These are phyloP conservation scores for Micractinium conductrix DNA, from an alignment of 139 green algal species.

Conservation along the genomic window DNA sequence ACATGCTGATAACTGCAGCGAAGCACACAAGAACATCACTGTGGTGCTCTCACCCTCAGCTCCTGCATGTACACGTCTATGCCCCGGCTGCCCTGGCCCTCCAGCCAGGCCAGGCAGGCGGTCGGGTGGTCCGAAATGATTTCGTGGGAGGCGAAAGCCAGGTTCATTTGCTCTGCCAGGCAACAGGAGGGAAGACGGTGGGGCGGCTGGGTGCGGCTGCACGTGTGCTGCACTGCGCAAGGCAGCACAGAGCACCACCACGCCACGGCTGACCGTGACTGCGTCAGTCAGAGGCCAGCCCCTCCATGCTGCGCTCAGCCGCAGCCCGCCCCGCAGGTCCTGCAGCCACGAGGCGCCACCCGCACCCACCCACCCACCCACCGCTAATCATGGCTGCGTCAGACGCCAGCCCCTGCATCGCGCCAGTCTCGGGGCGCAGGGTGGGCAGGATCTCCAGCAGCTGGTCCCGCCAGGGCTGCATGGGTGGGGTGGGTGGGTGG, in stretches of 20 bases:
- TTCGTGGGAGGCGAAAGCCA: conserved; percentile 17
- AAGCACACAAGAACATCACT: too few species aligned
- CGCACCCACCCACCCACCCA: neutral
- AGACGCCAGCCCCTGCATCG: neutral
- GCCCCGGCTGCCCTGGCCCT: neutral
- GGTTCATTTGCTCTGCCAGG: conserved; percentile 34
- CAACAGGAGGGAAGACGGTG: neutral
- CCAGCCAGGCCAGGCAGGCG: conserved; percentile 20
- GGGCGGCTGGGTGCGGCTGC: neutral
- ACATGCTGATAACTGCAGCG: too few species aligned
- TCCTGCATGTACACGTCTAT: neutral
- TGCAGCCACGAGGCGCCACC: too few species aligned
- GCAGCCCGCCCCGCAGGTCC: too few species aligned
- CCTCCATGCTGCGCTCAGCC: too few species aligned
- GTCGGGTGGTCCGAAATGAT: conserved; percentile 20
- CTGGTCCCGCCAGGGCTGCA: conserved; percentile 25
- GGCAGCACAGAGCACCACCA: neutral
- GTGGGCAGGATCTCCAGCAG: neutral
- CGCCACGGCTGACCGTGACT: neutral
- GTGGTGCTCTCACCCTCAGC: neutral
- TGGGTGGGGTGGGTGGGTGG: neutral
- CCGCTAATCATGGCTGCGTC: neutral
- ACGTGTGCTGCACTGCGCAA: neutral
- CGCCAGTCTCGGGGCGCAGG: neutral
- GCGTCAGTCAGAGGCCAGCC: neutral